These are phyloP conservation scores for Didymellaceae sp. DNA, from an alignment of 2,329 filamentous ascomycete species.

Conservation along the genomic window DNA sequence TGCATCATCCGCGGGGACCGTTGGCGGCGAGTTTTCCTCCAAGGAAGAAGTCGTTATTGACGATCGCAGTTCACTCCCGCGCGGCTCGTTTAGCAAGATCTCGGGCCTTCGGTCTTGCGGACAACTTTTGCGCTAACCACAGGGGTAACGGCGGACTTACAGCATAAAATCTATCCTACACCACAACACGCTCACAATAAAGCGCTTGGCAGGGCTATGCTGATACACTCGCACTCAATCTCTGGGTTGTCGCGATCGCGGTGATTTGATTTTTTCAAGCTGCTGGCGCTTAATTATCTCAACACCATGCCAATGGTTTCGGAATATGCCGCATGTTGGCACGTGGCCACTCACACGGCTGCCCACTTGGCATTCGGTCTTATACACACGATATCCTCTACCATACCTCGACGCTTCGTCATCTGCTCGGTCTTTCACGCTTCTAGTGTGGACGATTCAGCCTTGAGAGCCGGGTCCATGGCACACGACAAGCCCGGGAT, in stretches of 20 bases:
- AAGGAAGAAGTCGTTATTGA: neutral
- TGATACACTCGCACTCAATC: neutral
- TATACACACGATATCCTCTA: neutral
- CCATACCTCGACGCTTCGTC: neutral
- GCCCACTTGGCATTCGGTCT: constrained; percentile 17
- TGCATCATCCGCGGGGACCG: constrained; percentile 8
- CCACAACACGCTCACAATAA: neutral
- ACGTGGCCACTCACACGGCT: neutral
- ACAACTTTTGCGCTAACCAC: neutral
- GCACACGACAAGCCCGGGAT: no score
- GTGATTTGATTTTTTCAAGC: constrained; percentile 10
- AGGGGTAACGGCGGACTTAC: constrained; percentile 6
- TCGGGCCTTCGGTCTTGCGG: neutral
- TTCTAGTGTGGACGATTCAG: neutral
- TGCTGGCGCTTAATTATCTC: constrained; percentile 9
- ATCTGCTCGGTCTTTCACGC: neutral
- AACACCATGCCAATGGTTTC: constrained; percentile 18
- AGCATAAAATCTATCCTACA: constrained; percentile 1
- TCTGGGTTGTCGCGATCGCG: neutral
- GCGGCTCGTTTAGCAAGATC: neutral
- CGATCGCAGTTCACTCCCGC: constrained; percentile 7
- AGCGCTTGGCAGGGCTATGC: constrained; percentile 6
- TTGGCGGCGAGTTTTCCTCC: neutral
- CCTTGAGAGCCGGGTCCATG: neutral
- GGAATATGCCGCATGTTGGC: neutral